Percentiles rank a stretch among this genome's conserved stretches.
phyloP scores from a whole-genome alignment of 148 eudicot genomes.

The Rhododendron kiyosumense region DNA sequence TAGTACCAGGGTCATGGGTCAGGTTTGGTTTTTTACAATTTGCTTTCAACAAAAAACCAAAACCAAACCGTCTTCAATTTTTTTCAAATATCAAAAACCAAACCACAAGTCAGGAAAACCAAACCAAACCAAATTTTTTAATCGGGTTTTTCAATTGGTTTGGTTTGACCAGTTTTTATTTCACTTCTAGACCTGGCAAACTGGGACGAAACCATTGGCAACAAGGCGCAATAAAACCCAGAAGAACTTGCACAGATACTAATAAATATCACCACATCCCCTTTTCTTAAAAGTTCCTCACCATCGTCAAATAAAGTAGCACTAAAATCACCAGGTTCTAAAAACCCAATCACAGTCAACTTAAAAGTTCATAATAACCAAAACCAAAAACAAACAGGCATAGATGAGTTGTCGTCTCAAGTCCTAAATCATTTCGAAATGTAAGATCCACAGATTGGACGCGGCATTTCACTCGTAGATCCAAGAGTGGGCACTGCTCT shows the following conservation, averaged over 20 bases:
- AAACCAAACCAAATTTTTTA: too few species aligned
- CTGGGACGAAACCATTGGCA: not conserved
- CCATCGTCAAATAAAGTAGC: not conserved
- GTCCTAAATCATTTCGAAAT: constrained; percentile 24
- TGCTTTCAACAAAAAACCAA: too few species aligned
- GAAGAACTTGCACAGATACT: not conserved
- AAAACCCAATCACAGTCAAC: not conserved
- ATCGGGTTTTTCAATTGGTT: too few species aligned
- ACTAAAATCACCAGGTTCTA: not conserved
- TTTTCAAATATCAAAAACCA: too few species aligned
- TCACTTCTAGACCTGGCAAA: not conserved
- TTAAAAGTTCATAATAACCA: not conserved
- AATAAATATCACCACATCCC: not conserved
- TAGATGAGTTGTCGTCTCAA: not conserved
- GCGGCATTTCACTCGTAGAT: constrained; percentile 73
- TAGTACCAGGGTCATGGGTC: too few species aligned
- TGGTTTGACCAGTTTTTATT: too few species aligned
- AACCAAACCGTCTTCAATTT: too few species aligned
- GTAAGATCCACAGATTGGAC: constrained; percentile 66
- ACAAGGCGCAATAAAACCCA: not conserved
- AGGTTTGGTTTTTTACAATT: too few species aligned
- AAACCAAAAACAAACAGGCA: not conserved
- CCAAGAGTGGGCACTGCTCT: constrained; percentile 81
- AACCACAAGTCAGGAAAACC: too few species aligned
- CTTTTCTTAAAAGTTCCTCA: not conserved